These are phyloP conservation scores for Populus nigra DNA, from an alignment of 345 rosid genomes.

Conservation along the genomic window DNA sequence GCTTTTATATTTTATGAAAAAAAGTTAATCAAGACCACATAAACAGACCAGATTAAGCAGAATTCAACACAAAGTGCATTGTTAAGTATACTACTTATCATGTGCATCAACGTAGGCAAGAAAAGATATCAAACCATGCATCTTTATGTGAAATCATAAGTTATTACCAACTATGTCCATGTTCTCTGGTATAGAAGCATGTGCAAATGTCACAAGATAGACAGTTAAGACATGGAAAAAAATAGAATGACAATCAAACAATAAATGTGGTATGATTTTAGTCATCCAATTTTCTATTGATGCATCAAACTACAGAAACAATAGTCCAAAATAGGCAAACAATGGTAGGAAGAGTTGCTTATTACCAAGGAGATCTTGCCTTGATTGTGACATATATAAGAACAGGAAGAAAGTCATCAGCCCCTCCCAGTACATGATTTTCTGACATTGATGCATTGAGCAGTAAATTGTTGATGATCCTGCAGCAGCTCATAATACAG, in stretches of 20 bases:
- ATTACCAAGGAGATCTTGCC: conserved; percentile 73
- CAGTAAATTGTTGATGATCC: conserved; percentile 52
- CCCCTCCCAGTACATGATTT: conserved; percentile 45
- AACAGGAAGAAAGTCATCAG: conserved; percentile 64
- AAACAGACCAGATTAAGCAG: too few species aligned
- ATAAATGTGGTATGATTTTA: too few species aligned
- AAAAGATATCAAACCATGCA: not conserved
- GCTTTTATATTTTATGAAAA: not conserved
- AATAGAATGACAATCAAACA: not conserved
- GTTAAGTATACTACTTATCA: too few species aligned
- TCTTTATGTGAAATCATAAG: too few species aligned
- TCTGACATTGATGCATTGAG: conserved; percentile 55
- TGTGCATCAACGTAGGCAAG: not conserved
- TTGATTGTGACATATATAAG: conserved; percentile 54
- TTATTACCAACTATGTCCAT: not conserved
- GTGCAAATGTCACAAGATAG: not conserved
- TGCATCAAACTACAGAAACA: not conserved
- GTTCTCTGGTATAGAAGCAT: not conserved
- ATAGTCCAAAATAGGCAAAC: conserved; percentile 8
- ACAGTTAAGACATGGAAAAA: not conserved
- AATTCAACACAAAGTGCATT: too few species aligned
- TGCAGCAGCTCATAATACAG: conserved; percentile 57
- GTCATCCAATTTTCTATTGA: not conserved
- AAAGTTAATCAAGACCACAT: not conserved
- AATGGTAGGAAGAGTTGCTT: conserved; percentile 26